Evolutionary conservation across 1,284 basidiomycete genomes (phyloP).

Genomic region (Sporisorium exsertum): DNA sequence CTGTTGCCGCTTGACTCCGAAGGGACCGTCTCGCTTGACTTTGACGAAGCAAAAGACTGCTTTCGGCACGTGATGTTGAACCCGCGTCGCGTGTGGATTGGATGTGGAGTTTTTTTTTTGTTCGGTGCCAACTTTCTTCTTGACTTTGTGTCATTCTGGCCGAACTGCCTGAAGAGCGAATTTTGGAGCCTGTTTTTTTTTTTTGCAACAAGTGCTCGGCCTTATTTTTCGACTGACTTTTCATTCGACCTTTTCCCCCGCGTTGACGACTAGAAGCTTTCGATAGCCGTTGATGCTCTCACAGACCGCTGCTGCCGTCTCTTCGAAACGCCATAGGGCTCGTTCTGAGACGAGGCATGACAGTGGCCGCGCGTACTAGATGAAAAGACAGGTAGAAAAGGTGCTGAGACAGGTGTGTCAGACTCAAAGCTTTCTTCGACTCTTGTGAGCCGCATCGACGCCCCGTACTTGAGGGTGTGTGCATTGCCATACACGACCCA

Average conservation of each 20-base stretch:
- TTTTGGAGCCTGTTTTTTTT: constrained; percentile 37
- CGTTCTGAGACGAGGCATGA: too few species aligned
- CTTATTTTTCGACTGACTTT: constrained; percentile 9
- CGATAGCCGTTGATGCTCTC: too few species aligned
- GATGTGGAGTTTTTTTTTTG: constrained; percentile 38
- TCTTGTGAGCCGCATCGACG: too few species aligned
- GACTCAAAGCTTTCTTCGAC: too few species aligned
- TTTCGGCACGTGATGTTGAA: constrained; percentile 29
- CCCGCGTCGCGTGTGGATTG: constrained; percentile 36
- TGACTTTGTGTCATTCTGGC: constrained; percentile 22
- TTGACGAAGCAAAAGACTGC: not conserved
- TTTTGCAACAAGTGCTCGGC: constrained; percentile 2
- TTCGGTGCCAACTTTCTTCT: constrained; percentile 17
- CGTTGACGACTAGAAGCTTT: not conserved
- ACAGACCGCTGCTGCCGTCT: too few species aligned
- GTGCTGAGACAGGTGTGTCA: too few species aligned
- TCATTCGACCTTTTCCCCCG: not conserved
- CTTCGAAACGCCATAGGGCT: too few species aligned
- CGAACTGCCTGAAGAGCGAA: constrained; percentile 6
- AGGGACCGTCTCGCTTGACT: not conserved
- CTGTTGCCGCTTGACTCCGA: not conserved
- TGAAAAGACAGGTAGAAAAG: too few species aligned
- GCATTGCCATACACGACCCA: not conserved
- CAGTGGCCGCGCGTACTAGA: too few species aligned
- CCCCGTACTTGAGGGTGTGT: too few species aligned